Evolutionary conservation across 495 filamentous ascomycete genomes (phyloP).

Genomic region (Hyaloscypha hepaticicola): DNA sequence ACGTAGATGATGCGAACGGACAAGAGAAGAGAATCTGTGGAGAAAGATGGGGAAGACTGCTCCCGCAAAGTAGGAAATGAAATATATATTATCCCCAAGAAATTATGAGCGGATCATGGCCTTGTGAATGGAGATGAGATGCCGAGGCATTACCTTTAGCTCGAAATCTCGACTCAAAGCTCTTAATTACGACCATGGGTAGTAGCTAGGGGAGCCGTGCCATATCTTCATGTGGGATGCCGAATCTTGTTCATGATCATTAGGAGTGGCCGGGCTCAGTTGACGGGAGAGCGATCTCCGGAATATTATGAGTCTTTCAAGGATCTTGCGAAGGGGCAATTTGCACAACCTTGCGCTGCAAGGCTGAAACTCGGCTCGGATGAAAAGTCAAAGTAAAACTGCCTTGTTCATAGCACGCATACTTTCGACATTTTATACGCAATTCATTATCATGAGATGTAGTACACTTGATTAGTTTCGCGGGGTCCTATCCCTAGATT

Average conservation of each 20-base stretch:
- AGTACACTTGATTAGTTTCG: slow-evolving; percentile 15
- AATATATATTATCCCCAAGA: neutral
- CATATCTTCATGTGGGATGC: neutral
- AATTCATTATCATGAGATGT: neutral
- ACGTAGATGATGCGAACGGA: slow-evolving; percentile 8
- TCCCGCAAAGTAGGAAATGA: neutral
- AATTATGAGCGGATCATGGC: neutral
- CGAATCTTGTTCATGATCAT: neutral
- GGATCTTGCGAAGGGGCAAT: slow-evolving; percentile 7
- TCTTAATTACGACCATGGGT: neutral
- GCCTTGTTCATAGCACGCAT: neutral
- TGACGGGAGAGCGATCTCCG: too few relatives aligned
- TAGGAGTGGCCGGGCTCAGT: too few relatives aligned
- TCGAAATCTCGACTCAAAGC: neutral
- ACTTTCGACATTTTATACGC: neutral
- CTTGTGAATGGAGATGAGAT: slow-evolving; percentile 6
- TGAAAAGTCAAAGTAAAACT: neutral
- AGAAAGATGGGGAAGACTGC: neutral
- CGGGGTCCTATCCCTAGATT: neutral
- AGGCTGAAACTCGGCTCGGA: neutral
- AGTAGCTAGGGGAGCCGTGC: neutral
- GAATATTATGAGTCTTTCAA: slow-evolving; percentile 1
- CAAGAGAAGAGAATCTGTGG: neutral
- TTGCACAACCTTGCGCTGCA: slow-evolving; percentile 12
- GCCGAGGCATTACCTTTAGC: slow-evolving; percentile 9